Percentiles rank a stretch among this genome's conserved stretches.
Evolutionary conservation across 2,329 filamentous ascomycete genomes (phyloP).

Genomic region (Trichoderma harzianum): DNA sequence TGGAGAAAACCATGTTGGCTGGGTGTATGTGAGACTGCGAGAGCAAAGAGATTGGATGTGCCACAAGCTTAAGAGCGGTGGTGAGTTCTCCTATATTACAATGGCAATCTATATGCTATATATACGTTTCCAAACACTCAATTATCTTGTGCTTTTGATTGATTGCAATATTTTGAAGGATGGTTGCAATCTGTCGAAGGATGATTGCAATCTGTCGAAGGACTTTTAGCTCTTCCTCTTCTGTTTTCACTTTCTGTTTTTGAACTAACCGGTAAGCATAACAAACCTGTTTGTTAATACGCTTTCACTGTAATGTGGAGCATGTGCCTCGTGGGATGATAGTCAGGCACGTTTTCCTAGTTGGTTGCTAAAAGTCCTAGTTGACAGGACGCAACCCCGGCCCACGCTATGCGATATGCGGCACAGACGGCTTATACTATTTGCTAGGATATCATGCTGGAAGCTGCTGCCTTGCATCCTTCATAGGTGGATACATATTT

Average conservation of each 20-base stretch:
- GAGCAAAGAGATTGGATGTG: background rate
- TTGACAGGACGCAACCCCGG: background rate
- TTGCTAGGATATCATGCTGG: background rate
- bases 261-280: background rate
- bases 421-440: background rate
- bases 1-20: background rate
- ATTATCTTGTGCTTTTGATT: background rate
- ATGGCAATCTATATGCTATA: background rate
- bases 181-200: background rate
- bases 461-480: background rate
- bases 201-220: background rate
- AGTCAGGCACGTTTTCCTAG: background rate
- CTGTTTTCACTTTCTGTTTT: background rate
- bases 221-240: background rate
- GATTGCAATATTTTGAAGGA: background rate
- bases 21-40: too few species aligned
- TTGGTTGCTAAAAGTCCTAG: background rate
- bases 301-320: background rate
- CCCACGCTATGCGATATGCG: background rate
- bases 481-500: background rate
- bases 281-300: background rate
- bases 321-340: background rate
- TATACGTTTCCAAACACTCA: background rate
- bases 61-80: background rate
- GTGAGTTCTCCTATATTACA: background rate